Evolutionary conservation across 1,139 yeast species (phyloP).

Genomic region (Tardiomyces depauwii): DNA sequence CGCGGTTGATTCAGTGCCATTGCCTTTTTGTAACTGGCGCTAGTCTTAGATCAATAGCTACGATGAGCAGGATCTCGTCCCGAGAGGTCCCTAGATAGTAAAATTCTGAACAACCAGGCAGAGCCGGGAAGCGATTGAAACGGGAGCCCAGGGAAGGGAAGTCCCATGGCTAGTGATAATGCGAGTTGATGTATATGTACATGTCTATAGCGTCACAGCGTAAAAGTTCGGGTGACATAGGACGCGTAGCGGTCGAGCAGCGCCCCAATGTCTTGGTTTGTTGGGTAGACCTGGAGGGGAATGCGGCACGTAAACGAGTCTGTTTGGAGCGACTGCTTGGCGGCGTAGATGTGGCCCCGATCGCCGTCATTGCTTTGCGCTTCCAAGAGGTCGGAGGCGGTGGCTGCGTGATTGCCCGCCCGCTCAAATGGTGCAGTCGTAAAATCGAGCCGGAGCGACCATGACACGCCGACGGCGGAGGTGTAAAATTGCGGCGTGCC

Average conservation of each 20-base stretch:
- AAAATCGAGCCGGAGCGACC: slow-evolving; percentile 25
- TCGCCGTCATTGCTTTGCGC: slow-evolving; percentile 9
- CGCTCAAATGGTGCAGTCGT: neutral
- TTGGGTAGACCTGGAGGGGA: slow-evolving; percentile 22
- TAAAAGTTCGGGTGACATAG: neutral
- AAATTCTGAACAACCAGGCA: no score
- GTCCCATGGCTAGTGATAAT: no score
- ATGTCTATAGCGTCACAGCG: neutral
- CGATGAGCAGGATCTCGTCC: no score
- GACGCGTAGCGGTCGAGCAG: slow-evolving; percentile 12
- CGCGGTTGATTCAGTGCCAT: no score
- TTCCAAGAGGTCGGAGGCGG: neutral
- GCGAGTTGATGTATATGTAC: no score
- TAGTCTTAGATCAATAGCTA: no score
- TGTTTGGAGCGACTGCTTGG: slow-evolving; percentile 19
- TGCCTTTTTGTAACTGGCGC: no score
- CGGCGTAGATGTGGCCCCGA: slow-evolving; percentile 11
- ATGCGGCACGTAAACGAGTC: slow-evolving; percentile 23
- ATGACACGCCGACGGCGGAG: slow-evolving; percentile 9
- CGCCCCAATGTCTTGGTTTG: slow-evolving; percentile 22
- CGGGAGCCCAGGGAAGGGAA: no score
- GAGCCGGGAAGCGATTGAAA: no score
- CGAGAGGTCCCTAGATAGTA: no score
- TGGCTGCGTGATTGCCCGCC: no score
- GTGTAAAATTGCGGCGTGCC: slow-evolving; percentile 27